Conservation (phyloP, 129 eudicot genomes). For the Pseudognaphalium luteoalbum region DNA sequence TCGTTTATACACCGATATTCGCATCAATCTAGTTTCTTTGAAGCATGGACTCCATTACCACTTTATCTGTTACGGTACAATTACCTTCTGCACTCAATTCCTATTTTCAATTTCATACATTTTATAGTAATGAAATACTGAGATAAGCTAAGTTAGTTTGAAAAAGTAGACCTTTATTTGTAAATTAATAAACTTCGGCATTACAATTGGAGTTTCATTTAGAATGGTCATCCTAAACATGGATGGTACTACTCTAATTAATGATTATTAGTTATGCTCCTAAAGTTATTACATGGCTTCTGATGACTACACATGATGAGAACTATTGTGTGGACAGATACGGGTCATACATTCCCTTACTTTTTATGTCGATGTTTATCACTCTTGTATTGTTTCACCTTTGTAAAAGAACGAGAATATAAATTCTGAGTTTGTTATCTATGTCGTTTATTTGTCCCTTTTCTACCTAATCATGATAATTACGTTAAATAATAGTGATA, state of each 20-base stretch:
- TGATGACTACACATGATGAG: conserved; percentile 80
- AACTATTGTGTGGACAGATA: conserved; percentile 77
- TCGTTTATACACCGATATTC: neutral
- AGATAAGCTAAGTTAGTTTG: no score
- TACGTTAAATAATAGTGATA: neutral
- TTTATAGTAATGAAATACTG: no score
- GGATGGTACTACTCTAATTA: conserved; percentile 33
- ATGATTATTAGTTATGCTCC: conserved; percentile 49
- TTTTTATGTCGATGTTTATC: neutral
- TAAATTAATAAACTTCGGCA: neutral
- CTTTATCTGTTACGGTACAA: no score
- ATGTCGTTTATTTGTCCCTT: neutral
- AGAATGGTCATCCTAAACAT: conserved; percentile 50
- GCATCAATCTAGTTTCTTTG: neutral
- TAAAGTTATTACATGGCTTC: conserved; percentile 59
- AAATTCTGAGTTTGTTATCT: neutral
- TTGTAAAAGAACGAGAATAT: conserved; percentile 10
- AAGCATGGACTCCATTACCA: neutral
- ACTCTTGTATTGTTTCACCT: neutral
- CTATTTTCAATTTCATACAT: no score
- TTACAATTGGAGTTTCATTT: conserved; percentile 18
- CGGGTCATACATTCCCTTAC: conserved; percentile 50
- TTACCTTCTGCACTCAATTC: no score
- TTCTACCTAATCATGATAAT: neutral
- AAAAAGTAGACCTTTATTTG: neutral